Evolutionary conservation across 2,329 filamentous ascomycete genomes (phyloP), one percentile per base, ranked within the genome.

Genomic region (Geosmithia putterillii): DNA sequence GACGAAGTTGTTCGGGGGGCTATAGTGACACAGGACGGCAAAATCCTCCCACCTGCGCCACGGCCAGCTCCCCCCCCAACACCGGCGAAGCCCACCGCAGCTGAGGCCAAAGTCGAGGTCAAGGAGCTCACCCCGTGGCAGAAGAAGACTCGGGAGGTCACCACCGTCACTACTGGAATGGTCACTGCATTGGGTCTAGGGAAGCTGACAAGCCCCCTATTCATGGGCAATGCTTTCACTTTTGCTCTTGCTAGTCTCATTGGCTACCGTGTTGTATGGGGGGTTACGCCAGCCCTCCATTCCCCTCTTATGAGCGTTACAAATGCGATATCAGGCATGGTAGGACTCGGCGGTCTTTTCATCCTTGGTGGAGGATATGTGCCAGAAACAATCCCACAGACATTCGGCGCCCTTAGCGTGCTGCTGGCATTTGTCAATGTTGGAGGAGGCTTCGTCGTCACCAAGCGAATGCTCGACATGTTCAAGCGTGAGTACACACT

Each of bases 401-500:
- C 66, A 2, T 76, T 95, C 32, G 88, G 87, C 44, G 84, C 87
- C 2, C 62, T 79, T 1, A 94, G 86, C 1, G 88, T 94, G 1
- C 67, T 92, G 5, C 66, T 95, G 18, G 87, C 87, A 0, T 94
- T 92, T 56, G 84, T 94, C 48, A 94, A 94, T 50, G 80, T 95
- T 3, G 82, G 84, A 0, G 88, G 88, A 45, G 88, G 88, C 0
- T 95, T 95, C 47, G 83, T 94, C 38, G 86, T 95, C 46, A 94
- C 87, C 3, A 94, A 94, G 64, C 75, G 88, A 48, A 95, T 95
- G 88, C 69, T 95, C 38, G 87, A 94, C 58, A 90, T 90, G 85
- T 90, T 90, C 58, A 84, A 83, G 57, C 75, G 84, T 70, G 55
- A 53, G 73, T 58, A 18, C 4, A n/a, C n/a, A n/a, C n/a, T n/a